phyloP scores from a whole-genome alignment of 2,329 filamentous ascomycete genomes.

The Helotiales sp. region DNA sequence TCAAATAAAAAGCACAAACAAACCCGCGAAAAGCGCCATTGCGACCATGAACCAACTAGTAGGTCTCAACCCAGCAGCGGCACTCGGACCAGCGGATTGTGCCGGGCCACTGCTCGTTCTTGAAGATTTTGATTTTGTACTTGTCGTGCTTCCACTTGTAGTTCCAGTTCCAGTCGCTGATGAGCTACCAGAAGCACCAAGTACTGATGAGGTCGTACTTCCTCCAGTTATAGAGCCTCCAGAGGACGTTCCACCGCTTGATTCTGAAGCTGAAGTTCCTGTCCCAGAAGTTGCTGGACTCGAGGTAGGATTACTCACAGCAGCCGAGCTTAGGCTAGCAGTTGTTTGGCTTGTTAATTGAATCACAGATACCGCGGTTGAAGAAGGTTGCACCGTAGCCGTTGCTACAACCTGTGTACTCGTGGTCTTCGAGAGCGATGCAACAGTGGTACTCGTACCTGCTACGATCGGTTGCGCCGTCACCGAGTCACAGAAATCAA shows the following conservation, averaged over 20 bases:
- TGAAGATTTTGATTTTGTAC: background rate
- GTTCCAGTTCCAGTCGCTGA: background rate
- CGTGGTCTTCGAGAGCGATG: conserved; percentile 7
- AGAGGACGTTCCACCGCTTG: too few relatives aligned
- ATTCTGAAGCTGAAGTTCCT: too few relatives aligned
- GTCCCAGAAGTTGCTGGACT: conserved; percentile 13
- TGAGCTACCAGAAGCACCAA: background rate
- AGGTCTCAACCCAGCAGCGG: background rate
- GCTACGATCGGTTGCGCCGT: conserved; percentile 11
- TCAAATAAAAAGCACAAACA: background rate
- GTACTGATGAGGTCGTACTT: background rate
- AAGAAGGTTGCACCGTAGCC: conserved; percentile 1
- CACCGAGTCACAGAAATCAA: conserved; percentile 27
- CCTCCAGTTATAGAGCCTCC: background rate
- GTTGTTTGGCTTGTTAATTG: too few relatives aligned
- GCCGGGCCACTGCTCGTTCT: conserved; percentile 2
- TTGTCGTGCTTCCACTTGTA: background rate
- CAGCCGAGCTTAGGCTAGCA: too few relatives aligned
- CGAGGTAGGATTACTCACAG: conserved; percentile 10
- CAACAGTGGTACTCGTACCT: conserved; percentile 10
- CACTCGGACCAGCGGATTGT: conserved; percentile 4
- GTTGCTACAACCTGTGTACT: conserved; percentile 9
- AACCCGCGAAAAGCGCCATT: background rate
- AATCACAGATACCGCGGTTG: too few relatives aligned
- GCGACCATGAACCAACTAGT: background rate